Evolutionary conservation across 1,284 basidiomycete genomes (phyloP), one percentile per base, ranked within the genome.

Genomic region (Psilocybe mexicana): DNA sequence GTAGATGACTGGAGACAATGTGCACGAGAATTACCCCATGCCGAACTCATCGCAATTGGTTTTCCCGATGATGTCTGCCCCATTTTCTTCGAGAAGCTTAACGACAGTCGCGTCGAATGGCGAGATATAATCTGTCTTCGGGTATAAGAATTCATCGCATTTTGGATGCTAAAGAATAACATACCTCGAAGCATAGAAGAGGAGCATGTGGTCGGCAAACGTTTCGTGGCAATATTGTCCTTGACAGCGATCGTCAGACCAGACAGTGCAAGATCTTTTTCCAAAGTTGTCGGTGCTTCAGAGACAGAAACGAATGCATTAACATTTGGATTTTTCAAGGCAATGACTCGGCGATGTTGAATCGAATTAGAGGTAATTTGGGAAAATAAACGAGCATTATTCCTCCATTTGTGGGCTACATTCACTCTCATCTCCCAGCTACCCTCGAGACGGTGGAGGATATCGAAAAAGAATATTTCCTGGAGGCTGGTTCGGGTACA

Each of bases 41-140:
- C 96, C 96, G 73, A 99, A 99, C 72, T 98, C 96, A 70, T 99
- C 96, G 73, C 94, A 95, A 70, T 98, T 98, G 0, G 95, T 90
- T 74, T 96, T 96, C 2, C 94, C 95, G 0, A 89, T 69, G 11
- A 98, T 83, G 7, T 81, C 71, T 0, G 90, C 94, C 1, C 94
- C 95, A 0, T 83, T 79, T 0, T 75, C 62, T 1, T 80, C 76
- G 0, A 99, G 74, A 1, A 86, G 73, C 1, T 74, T 62, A 0
- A 98, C 92, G 3, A 91, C 91, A 0, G 94, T 94, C 47, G 96
- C 94, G 69, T 95, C 91, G 68, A 91, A 95, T 0, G 94, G 93
- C 0, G 96, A 86, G 0, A 67, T 70, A 67, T 92, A 98, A 25
- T 83, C 89, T 90, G 61, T 8, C 23, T 23, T 8, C 6, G 3